Base-by-base conservation (phyloP, 2,329 filamentous ascomycete genomes). In the Aureobasidium sp. region DNA sequence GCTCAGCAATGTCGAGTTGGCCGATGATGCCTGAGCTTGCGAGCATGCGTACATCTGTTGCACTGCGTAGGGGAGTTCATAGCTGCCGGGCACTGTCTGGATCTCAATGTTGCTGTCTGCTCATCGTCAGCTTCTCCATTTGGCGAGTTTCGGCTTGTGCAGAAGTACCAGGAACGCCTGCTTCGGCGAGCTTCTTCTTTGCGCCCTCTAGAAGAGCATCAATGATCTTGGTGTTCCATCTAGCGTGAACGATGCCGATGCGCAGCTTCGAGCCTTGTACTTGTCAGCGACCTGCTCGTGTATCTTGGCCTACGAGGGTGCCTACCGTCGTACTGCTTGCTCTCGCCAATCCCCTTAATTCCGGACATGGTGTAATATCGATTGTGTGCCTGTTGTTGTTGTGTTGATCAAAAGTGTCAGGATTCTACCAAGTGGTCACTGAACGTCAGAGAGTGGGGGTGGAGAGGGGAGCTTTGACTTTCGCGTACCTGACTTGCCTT, bases 151-250 rank as follows among this genome's bases (percentile, higher is more conserved):
- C 11, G 2, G 10, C 3, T 30, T 9, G 14, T 36, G 10, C 13
- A 9, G 2, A 13, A 2, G 36, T 55, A 61, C 59, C 59, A 13
- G 86, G 86, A 61, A 99, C 93, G 61, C 94, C 94, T 59, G 87
- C 85, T 47, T 83, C 83, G 37, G 87, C 78, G 61, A 99, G 85
- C 72, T 87, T 87, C 68, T 87, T 87, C 76, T 88, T 90, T 49
- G 90, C 85, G 66, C 94, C 94, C 58, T 83, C 80, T 64, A 99
- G 82, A 62, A 99, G 85, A 59, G 91, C 86, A 63, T 89, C 86
- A 75, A 97, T 96, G 73, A 99, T 90, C 67, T 82, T 83, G 66
- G 82, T 82, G 79, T 99, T 99, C 94, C 94, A 99, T 70, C 94
- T 87, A 63, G 93, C 93, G 78, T 97, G 94, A 63, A 99, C 84